phyloP scores from a whole-genome alignment of 2,329 filamentous ascomycete genomes.

The Botrytis tulipae region DNA sequence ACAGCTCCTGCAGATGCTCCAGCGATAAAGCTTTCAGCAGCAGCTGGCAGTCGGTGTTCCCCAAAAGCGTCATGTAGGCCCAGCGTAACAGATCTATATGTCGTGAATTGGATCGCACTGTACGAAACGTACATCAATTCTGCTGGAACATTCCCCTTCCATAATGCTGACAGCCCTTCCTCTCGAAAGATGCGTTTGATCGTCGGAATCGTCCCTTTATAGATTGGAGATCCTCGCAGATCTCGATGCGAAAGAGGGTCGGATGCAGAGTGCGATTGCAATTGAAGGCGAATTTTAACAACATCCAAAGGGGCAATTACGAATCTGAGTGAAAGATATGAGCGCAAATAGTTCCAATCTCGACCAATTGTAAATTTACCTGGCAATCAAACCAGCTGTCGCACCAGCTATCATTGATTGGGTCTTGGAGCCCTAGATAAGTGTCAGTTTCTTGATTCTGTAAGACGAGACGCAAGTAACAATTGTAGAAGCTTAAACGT shows the following conservation, averaged over 20 bases:
- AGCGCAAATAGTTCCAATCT: not conserved
- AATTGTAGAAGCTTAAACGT: conserved; percentile 15
- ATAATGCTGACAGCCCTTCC: conserved; percentile 83
- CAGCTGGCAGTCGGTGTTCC: conserved; percentile 53
- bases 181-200: conserved; percentile 72
- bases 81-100: conserved; percentile 75
- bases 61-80: conserved; percentile 50
- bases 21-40: conserved; percentile 76
- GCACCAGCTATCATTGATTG: conserved; percentile 67
- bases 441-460: conserved; percentile 7
- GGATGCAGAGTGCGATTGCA: conserved; percentile 77
- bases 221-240: conserved; percentile 50
- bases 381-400: conserved; percentile 80
- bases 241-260: conserved; percentile 62
- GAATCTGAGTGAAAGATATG: conserved; percentile 57
- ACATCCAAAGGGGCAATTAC: conserved; percentile 94
- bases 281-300: conserved; percentile 94
- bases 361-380: conserved; percentile 48
- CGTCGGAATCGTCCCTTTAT: conserved; percentile 76
- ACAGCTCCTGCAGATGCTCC: conserved; percentile 80
- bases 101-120: conserved; percentile 82
- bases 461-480: not conserved
- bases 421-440: conserved; percentile 57
- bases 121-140: conserved; percentile 94
- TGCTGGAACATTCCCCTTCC: conserved; percentile 97